phyloP scores from a whole-genome alignment of 352 stramenopile species.

The Globisporangium mamillatum region DNA sequence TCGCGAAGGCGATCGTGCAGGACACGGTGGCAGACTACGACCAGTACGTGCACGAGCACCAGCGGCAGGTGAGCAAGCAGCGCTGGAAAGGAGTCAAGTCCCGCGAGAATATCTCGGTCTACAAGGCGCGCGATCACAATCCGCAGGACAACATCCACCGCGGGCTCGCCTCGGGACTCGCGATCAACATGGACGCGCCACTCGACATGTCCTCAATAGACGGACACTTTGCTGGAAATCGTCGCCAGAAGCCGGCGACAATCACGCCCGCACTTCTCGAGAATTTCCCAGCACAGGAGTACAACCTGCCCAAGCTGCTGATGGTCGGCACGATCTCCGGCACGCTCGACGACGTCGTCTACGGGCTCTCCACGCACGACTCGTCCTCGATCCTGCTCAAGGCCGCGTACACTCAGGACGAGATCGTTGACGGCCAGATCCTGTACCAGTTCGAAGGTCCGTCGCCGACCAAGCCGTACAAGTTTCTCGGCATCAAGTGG shows the following conservation, averaged over 20 bases:
- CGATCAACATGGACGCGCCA: neutral
- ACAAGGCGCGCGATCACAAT: constrained; percentile 34
- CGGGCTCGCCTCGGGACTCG: constrained; percentile 15
- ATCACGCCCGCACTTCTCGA: neutral
- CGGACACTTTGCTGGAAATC: neutral
- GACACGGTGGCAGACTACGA: constrained; percentile 35
- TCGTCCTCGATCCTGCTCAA: constrained; percentile 37
- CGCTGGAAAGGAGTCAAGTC: constrained; percentile 45
- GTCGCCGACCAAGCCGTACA: constrained; percentile 30
- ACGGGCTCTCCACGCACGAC: constrained; percentile 41
- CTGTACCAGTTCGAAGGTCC: constrained; percentile 30
- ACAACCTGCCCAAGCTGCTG: constrained; percentile 46
- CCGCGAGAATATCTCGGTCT: constrained; percentile 35
- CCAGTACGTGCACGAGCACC: constrained; percentile 17
- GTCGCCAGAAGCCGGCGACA: neutral
- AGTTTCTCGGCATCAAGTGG: constrained; percentile 53
- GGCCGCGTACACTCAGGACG: constrained; percentile 30
- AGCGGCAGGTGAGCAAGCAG: constrained; percentile 21
- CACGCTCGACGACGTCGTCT: constrained; percentile 64
- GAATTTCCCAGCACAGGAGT: constrained; percentile 23
- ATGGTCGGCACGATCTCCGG: constrained; percentile 43
- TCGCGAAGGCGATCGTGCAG: constrained; percentile 28
- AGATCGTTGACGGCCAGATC: constrained; percentile 39
- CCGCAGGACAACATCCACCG: constrained; percentile 19
- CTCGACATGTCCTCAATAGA: neutral